phyloP scores from a whole-genome alignment of 176 grass and related monocot species.

The Eragrostis nindensis region DNA sequence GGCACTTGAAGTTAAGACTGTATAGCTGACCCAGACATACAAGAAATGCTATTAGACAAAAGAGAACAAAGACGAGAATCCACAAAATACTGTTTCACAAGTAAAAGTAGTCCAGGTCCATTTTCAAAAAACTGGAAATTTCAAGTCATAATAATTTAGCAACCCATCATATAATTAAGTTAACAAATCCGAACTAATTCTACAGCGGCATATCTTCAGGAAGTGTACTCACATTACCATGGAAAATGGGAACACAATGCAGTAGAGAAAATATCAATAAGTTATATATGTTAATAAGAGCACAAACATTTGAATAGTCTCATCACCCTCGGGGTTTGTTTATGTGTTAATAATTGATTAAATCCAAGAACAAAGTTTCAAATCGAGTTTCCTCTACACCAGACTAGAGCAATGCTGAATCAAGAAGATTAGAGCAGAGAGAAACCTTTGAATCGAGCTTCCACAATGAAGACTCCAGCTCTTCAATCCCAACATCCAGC shows the following conservation, averaged over 20 bases:
- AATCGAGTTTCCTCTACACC: neutral
- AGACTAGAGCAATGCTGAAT: neutral
- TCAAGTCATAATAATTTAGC: slow-evolving; percentile 3
- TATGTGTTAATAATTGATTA: neutral
- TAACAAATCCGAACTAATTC: neutral
- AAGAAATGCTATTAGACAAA: neutral
- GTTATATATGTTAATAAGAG: no score
- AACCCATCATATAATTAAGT: neutral
- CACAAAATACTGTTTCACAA: neutral
- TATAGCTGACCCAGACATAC: neutral
- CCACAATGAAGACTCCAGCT: slow-evolving; percentile 52
- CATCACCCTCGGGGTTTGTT: neutral
- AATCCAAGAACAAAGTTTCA: neutral
- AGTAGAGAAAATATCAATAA: no score
- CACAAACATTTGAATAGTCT: neutral
- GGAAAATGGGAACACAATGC: neutral
- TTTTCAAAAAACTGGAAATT: neutral
- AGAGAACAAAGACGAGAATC: neutral
- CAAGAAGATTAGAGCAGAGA: slow-evolving; percentile 17
- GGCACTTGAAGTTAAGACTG: neutral
- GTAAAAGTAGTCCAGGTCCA: neutral
- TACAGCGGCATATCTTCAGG: neutral
- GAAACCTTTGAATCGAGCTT: slow-evolving; percentile 55
- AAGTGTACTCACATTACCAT: neutral
- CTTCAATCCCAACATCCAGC: slow-evolving; percentile 66